Evolutionary conservation across 1,284 basidiomycete genomes (phyloP).

Genomic region (Cryptococcus sp.): DNA sequence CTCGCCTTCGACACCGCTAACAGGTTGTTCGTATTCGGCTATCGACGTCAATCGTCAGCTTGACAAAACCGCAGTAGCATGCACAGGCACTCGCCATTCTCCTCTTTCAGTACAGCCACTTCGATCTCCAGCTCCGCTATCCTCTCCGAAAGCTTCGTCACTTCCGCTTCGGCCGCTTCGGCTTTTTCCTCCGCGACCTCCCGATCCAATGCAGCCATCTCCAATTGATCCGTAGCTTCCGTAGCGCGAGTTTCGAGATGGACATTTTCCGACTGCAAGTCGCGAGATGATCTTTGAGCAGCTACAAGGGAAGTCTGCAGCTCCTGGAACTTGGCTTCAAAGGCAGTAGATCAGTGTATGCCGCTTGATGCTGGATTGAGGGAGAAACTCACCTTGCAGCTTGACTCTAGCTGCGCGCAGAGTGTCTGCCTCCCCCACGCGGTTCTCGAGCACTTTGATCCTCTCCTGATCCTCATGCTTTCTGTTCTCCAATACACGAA

Average conservation of each 20-base stretch:
- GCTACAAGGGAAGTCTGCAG: conserved; percentile 74
- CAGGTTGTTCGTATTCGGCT: conserved; percentile 54
- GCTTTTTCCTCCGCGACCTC: conserved; percentile 95
- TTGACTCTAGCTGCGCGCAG: conserved; percentile 85
- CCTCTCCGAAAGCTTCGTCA: conserved; percentile 75
- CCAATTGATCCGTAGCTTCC: conserved; percentile 83
- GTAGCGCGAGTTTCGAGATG: conserved; percentile 65
- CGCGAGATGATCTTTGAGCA: conserved; percentile 66
- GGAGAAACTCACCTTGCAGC: conserved; percentile 60
- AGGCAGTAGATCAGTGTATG: background rate
- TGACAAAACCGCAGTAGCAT: conserved; percentile 4
- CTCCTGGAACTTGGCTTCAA: conserved; percentile 70
- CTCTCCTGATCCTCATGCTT: conserved; percentile 81
- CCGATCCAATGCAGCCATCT: conserved; percentile 93
- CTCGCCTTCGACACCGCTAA: conserved; percentile 56
- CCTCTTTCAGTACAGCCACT: conserved; percentile 70
- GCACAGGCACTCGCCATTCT: conserved; percentile 48
- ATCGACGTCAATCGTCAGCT: conserved; percentile 3
- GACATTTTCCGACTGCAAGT: conserved; percentile 64
- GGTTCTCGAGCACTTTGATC: conserved; percentile 79
- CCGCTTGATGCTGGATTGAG: background rate
- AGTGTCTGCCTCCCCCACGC: conserved; percentile 77
- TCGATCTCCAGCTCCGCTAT: conserved; percentile 83
- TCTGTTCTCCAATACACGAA: conserved; percentile 81
- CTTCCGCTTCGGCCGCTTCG: conserved; percentile 73